Base-by-base conservation (phyloP, 2,329 filamentous ascomycete species). In the Cladosporium sp. region DNA sequence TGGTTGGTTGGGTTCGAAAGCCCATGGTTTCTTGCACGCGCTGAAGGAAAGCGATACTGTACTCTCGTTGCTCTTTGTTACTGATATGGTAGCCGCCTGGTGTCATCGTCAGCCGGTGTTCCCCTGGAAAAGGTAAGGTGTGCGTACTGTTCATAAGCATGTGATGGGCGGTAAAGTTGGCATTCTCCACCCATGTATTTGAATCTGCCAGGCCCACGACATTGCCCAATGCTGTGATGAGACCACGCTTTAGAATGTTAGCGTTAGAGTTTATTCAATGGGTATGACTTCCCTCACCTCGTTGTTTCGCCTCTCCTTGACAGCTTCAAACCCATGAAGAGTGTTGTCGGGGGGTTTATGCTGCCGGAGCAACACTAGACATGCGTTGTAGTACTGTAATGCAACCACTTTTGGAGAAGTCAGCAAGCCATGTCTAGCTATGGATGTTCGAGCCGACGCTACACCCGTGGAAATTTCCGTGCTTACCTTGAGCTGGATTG, bases 321-420 rank as follows among this genome's bases (percentile, higher is more conserved):
- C 67, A 12, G 69, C 68, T 18, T 67, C 54, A 21, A 73, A 73
- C 11, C 69, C 71, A 44, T 67, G 63, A 5, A 66, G 59, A 32
- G 59, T 18, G 51, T 64, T 65, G 34, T 51, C 49, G 3, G 65
- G 61, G 15, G 71, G 69, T 41, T 66, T 64, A 52, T 70, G 64
- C 21, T 70, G 65, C 5, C 66, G 60, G 2, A 72, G 65, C 5
- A 77, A 70, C 32, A 76, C 74, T 58, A 75, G 76, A 15, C 76
- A 74, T 28, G 76, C 72, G 58, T 78, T 73, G 49, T 75, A 78
- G 64, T 78, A 78, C 64, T 78, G 76, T 8, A 77, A 54, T 11
- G 77, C 76, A 55, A 77, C 70, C n/a, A 77, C 52, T 55, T 7
- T 12, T 14, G 15, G 15, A 12, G 18, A n/a, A 4, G 2, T 55